Percentiles rank a stretch among this genome's conserved stretches.
Conservation (phyloP, 192 early-diverging fungal species). For the Gonapodya prolifera region DNA sequence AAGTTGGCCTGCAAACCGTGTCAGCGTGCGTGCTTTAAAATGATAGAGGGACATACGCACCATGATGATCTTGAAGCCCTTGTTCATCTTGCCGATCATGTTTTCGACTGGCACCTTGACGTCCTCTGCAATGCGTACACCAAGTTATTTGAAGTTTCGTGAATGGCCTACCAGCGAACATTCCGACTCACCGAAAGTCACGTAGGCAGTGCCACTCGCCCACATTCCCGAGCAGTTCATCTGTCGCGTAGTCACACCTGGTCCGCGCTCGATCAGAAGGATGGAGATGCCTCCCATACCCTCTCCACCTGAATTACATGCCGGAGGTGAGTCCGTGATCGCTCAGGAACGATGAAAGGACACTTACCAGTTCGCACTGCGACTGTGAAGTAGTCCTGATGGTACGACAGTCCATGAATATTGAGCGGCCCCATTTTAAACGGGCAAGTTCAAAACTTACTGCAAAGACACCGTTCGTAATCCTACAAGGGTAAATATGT, state of each 20-base stretch:
- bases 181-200: background rate
- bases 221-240: slow-evolving; percentile 75
- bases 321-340: slow-evolving; percentile 28
- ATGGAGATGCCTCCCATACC: slow-evolving; percentile 71
- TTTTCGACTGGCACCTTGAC: slow-evolving; percentile 77
- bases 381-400: slow-evolving; percentile 74
- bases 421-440: too few relatives aligned
- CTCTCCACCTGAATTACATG: slow-evolving; percentile 38
- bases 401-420: too few relatives aligned
- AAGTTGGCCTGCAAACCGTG: slow-evolving; percentile 41
- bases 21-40: background rate
- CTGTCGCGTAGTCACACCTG: slow-evolving; percentile 62
- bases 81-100: slow-evolving; percentile 72
- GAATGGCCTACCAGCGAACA: background rate
- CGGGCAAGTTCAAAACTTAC: too few relatives aligned
- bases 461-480: slow-evolving; percentile 57
- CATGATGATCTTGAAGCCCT: slow-evolving; percentile 61
- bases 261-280: slow-evolving; percentile 51
- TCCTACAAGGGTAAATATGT: background rate
- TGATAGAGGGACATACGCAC: background rate
- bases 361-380: slow-evolving; percentile 19
- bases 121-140: slow-evolving; percentile 39
- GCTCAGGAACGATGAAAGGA: background rate
- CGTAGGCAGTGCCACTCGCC: slow-evolving; percentile 65
- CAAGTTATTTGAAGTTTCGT: background rate